Conservation (phyloP, 1,139 yeast genomes). For the Zygoascus sp. region DNA sequence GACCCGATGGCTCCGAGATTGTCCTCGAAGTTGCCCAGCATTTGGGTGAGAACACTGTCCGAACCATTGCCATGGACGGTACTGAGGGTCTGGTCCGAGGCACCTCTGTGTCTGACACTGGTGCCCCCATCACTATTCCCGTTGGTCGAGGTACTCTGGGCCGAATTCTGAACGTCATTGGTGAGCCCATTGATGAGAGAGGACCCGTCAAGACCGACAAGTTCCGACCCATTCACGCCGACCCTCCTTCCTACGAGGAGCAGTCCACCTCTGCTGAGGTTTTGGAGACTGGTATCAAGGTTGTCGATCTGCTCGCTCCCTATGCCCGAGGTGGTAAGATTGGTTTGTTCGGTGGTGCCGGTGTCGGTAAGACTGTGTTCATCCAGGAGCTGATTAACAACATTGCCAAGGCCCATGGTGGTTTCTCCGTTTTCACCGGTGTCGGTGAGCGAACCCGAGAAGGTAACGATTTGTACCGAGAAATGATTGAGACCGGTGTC, state of each 20-base stretch:
- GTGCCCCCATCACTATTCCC: conserved; percentile 97
- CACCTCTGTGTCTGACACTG: conserved; percentile 85
- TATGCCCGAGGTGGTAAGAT: conserved; percentile 99
- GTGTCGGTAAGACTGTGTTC: conserved; percentile 99
- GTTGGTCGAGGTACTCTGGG: conserved; percentile 99
- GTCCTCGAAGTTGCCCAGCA: conserved; percentile 99
- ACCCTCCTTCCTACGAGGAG: conserved; percentile 92
- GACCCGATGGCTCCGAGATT: conserved; percentile 60
- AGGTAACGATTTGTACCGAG: conserved; percentile 99
- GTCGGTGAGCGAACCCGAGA: conserved; percentile 99
- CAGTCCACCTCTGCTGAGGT: conserved; percentile 98
- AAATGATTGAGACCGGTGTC: conserved; percentile 99
- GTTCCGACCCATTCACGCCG: conserved; percentile 97
- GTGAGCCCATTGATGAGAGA: conserved; percentile 99
- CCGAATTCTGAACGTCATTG: conserved; percentile 96
- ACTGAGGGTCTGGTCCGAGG: conserved; percentile 99
- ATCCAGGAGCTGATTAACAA: conserved; percentile 99
- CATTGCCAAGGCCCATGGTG: conserved; percentile 99
- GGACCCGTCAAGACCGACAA: conserved; percentile 93
- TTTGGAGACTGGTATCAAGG: conserved; percentile 99
- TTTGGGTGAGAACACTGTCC: conserved; percentile 99
- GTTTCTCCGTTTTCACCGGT: conserved; percentile 99
- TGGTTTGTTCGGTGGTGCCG: conserved; percentile 99
- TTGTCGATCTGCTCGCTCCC: conserved; percentile 98
- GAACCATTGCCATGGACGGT: conserved; percentile 99